These are phyloP conservation scores for Gossypium schwendimanii DNA, from an alignment of 441 rosid genomes.

Conservation along the genomic window DNA sequence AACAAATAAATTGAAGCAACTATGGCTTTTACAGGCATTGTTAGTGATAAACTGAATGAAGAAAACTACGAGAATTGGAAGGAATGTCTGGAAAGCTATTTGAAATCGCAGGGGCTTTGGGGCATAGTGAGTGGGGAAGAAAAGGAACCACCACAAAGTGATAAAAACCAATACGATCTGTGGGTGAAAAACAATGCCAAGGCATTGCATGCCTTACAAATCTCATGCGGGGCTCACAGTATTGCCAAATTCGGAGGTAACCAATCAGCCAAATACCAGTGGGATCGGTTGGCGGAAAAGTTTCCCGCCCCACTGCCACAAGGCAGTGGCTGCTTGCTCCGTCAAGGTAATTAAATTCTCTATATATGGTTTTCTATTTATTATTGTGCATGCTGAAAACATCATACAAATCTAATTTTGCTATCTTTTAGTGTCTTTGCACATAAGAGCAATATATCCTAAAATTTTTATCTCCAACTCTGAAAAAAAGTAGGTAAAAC, in stretches of 20 bases:
- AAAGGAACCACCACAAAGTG: background rate
- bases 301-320: background rate
- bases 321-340: conserved; percentile 6
- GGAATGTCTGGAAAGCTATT: conserved; percentile 9
- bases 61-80: conserved; percentile 10
- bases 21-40: conserved; percentile 9
- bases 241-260: conserved; percentile 1
- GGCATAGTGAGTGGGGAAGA: background rate
- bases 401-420: background rate
- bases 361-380: background rate
- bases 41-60: background rate
- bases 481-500: too few relatives aligned
- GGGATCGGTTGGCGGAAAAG: conserved; percentile 11
- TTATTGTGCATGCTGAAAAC: background rate
- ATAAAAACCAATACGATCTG: background rate
- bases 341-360: background rate
- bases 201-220: conserved; percentile 10
- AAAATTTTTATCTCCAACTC: too few relatives aligned
- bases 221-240: conserved; percentile 3
- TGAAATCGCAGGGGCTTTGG: conserved; percentile 10
- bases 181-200: conserved; percentile 3
- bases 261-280: background rate
- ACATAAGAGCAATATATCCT: too few relatives aligned
- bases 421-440: background rate
- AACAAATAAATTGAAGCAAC: background rate